Conservation (phyloP, 164 flowering plant species). For the Akebia trifoliata region DNA sequence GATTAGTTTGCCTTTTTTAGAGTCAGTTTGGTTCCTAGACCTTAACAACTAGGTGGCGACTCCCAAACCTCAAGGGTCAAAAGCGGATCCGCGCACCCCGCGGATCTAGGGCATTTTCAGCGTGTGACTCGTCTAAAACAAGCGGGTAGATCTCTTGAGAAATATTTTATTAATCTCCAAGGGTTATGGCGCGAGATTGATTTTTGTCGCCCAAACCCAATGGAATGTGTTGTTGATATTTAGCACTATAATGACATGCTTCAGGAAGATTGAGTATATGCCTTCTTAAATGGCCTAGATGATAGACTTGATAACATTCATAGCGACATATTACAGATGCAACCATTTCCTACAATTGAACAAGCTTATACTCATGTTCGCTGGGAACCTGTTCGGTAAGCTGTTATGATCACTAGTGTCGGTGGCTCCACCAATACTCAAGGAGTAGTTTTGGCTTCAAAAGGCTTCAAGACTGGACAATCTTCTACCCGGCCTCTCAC, state of each 20-base stretch:
- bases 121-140: constrained; percentile 1
- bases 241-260: background rate
- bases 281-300: constrained; percentile 5
- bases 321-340: no score
- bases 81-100: no score
- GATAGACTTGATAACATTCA: constrained; percentile 1
- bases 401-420: constrained; percentile 4
- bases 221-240: background rate
- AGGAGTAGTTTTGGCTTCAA: constrained; percentile 3
- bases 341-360: no score
- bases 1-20: no score
- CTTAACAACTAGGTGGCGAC: no score
- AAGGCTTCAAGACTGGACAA: constrained; percentile 5
- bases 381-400: background rate
- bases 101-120: no score
- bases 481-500: background rate
- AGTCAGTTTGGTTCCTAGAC: no score
- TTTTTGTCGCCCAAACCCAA: no score
- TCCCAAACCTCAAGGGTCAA: no score
- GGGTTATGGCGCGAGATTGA: background rate
- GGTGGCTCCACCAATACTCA: background rate
- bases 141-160: background rate
- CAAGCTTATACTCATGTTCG: constrained; percentile 3
- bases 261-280: constrained; percentile 3
- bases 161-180: no score